phyloP scores from a whole-genome alignment of 139 green algal species.

The Micromonas commoda region DNA sequence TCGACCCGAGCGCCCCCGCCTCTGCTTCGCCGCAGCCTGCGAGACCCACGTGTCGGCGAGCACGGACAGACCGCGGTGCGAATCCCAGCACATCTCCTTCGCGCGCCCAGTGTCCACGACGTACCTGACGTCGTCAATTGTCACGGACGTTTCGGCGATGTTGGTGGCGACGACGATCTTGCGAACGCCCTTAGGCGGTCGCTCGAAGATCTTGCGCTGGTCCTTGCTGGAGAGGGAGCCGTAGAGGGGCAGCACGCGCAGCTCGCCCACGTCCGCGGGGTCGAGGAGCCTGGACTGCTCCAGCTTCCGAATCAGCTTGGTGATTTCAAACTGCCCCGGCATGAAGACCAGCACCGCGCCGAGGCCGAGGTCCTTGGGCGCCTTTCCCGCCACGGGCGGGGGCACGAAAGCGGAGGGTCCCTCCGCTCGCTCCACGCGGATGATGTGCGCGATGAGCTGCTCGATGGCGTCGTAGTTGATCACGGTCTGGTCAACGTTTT shows the following conservation, averaged over 20 bases:
- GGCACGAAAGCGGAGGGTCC: not conserved
- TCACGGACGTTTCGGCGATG: conserved; percentile 95
- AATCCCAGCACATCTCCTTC: conserved; percentile 75
- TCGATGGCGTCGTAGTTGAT: conserved; percentile 21
- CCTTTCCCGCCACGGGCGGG: not conserved
- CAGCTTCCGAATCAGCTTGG: conserved; percentile 14
- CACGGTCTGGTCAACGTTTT: conserved; percentile 15
- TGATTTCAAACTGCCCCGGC: conserved; percentile 30
- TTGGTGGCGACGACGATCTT: conserved; percentile 97
- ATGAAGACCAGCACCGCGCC: conserved; percentile 37
- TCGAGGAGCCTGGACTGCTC: conserved; percentile 10
- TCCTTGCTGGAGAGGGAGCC: conserved; percentile 8
- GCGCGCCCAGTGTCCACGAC: conserved; percentile 86
- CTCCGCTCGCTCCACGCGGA: not conserved
- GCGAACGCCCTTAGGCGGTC: conserved; percentile 73
- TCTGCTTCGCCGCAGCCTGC: conserved; percentile 84
- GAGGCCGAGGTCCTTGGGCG: not conserved
- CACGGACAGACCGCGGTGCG: conserved; percentile 84
- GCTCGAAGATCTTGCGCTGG: conserved; percentile 74
- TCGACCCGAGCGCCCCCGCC: conserved; percentile 83
- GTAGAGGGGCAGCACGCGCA: conserved; percentile 18
- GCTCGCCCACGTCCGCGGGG: not conserved
- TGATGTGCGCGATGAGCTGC: not conserved
- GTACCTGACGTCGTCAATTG: conserved; percentile 98
- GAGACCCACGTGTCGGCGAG: conserved; percentile 92